These are phyloP conservation scores for Xylariaceae sp. DNA, from an alignment of 2,329 filamentous ascomycete genomes.

Conservation along the genomic window DNA sequence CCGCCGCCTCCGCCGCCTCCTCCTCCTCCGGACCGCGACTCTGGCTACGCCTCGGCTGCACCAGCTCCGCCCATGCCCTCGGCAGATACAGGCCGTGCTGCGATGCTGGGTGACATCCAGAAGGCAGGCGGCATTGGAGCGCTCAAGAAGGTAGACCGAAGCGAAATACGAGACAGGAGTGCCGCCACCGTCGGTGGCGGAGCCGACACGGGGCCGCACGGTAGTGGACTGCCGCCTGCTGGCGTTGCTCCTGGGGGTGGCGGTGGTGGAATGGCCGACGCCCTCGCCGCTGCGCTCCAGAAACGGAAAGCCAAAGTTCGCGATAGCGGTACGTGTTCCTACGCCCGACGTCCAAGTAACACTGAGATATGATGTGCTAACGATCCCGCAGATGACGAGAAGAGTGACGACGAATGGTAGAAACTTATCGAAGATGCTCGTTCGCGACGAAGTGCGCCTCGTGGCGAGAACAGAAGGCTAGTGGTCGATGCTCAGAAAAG, in stretches of 20 bases:
- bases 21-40: constrained; percentile 49
- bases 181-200: constrained; percentile 52
- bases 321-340: constrained; percentile 71
- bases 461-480: constrained; percentile 5
- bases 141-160: constrained; percentile 68
- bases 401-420: constrained; percentile 69
- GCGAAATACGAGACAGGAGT: constrained; percentile 65
- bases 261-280: constrained; percentile 68
- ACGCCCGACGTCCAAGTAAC: constrained; percentile 1
- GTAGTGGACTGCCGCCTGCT: constrained; percentile 43
- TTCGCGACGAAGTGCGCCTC: constrained; percentile 6
- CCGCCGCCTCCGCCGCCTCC: constrained; percentile 17
- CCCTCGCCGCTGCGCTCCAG: constrained; percentile 67
- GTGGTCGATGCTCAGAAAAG: no score
- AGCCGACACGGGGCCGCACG: constrained; percentile 41
- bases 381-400: constrained; percentile 58
- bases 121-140: constrained; percentile 58
- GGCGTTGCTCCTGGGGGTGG: constrained; percentile 44
- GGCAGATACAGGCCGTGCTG: constrained; percentile 43
- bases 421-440: constrained; percentile 16
- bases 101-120: constrained; percentile 65
- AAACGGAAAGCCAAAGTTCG: constrained; percentile 91
- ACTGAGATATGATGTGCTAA: constrained; percentile 3
- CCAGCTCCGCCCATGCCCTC: constrained; percentile 36
- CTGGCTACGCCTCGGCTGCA: constrained; percentile 46